Percentiles rank a stretch among this genome's conserved stretches.
These are phyloP conservation scores for Hanseniaspora gamundiae DNA, from an alignment of 1,139 yeast genomes.

Conservation along the genomic window DNA sequence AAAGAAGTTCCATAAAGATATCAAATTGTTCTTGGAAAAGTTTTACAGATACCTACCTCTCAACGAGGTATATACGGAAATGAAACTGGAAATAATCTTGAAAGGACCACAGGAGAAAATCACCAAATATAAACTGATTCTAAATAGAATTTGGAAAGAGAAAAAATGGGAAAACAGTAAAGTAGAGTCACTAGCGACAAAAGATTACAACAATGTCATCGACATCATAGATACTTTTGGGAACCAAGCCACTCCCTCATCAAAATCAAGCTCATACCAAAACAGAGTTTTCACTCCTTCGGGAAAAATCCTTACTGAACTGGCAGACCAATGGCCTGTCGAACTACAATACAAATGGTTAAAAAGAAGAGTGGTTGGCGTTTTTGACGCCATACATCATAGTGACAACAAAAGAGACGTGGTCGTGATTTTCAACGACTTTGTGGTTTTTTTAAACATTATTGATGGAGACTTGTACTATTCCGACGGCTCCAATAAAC, in stretches of 20 bases:
- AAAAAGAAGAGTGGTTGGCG: slow-evolving; percentile 70
- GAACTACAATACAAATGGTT: slow-evolving; percentile 86
- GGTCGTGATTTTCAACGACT: slow-evolving; percentile 71
- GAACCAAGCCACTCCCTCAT: slow-evolving; percentile 27
- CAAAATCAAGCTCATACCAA: slow-evolving; percentile 31
- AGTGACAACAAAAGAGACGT: slow-evolving; percentile 35
- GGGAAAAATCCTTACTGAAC: slow-evolving; percentile 73
- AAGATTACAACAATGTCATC: slow-evolving; percentile 41
- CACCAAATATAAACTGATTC: slow-evolving; percentile 53
- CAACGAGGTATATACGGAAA: slow-evolving; percentile 33
- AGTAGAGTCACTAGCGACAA: slow-evolving; percentile 26
- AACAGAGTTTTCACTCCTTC: slow-evolving; percentile 80
- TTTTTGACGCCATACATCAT: slow-evolving; percentile 41
- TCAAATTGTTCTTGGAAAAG: slow-evolving; percentile 24
- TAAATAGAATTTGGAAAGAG: slow-evolving; percentile 41
- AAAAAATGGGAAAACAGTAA: slow-evolving; percentile 30
- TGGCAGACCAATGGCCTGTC: slow-evolving; percentile 79
- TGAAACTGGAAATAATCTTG: slow-evolving; percentile 56
- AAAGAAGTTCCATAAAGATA: slow-evolving; percentile 36
- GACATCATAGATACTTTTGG: slow-evolving; percentile 79
- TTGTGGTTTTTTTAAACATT: slow-evolving; percentile 49
- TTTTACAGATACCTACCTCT: slow-evolving; percentile 18
- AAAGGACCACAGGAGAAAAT: slow-evolving; percentile 58
- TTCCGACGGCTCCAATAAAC: slow-evolving; percentile 31
- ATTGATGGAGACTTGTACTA: slow-evolving; percentile 19